phyloP scores from a whole-genome alignment of 2,329 filamentous ascomycete species.

The Alternaria angustiovoidea region DNA sequence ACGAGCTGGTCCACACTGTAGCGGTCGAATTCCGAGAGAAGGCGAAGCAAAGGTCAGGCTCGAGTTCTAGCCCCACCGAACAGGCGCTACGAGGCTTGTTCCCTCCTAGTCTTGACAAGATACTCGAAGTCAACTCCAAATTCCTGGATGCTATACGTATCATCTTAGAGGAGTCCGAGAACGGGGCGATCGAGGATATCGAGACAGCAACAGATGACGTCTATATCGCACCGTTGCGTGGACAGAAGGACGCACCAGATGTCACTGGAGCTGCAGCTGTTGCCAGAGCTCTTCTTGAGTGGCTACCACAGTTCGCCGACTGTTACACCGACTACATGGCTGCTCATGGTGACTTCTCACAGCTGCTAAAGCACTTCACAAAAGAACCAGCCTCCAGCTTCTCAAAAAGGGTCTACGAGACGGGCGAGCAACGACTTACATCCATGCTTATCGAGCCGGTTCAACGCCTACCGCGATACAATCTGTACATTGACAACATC shows the following conservation, averaged over 20 bases:
- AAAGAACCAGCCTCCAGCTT: slow-evolving; percentile 82
- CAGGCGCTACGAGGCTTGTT: slow-evolving; percentile 80
- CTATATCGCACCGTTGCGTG: slow-evolving; percentile 45
- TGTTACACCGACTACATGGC: slow-evolving; percentile 94
- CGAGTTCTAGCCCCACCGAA: slow-evolving; percentile 74
- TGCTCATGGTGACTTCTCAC: slow-evolving; percentile 85
- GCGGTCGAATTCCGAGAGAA: slow-evolving; percentile 80
- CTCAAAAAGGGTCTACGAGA: slow-evolving; percentile 78
- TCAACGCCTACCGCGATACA: slow-evolving; percentile 92
- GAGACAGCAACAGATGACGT: slow-evolving; percentile 61
- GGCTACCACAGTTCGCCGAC: slow-evolving; percentile 91
- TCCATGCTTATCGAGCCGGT: slow-evolving; percentile 96
- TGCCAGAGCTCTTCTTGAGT: slow-evolving; percentile 82
- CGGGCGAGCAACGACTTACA: slow-evolving; percentile 88
- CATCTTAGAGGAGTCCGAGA: slow-evolving; percentile 83
- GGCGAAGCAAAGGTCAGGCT: slow-evolving; percentile 65
- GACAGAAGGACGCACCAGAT: slow-evolving; percentile 63
- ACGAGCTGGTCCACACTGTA: slow-evolving; percentile 81
- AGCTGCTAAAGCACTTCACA: slow-evolving; percentile 79
- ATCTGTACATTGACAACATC: slow-evolving; percentile 95
- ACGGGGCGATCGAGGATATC: slow-evolving; percentile 79
- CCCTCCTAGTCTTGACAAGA: slow-evolving; percentile 79
- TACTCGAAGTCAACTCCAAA: slow-evolving; percentile 79
- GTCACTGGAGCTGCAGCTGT: slow-evolving; percentile 80
- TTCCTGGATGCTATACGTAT: slow-evolving; percentile 80